These are phyloP conservation scores for Fomitopsis schrenkii DNA, from an alignment of 1,284 basidiomycete genomes.

Conservation along the genomic window DNA sequence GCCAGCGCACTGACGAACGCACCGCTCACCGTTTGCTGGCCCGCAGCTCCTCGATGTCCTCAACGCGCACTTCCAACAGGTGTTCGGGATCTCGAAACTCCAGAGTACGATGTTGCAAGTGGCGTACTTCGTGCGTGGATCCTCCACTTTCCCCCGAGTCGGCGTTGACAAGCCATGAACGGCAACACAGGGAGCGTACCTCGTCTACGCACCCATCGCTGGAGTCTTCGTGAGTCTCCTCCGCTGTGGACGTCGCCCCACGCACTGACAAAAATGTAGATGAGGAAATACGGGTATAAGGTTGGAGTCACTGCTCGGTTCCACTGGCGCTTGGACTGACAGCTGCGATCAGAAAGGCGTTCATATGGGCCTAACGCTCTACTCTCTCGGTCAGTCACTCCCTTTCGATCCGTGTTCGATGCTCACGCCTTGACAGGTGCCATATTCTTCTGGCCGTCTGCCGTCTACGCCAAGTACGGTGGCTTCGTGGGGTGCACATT, in stretches of 20 bases:
- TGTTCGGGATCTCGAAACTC: constrained; percentile 69
- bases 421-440: constrained; percentile 37
- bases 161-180: background rate
- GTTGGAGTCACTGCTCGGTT: constrained; percentile 21
- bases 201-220: constrained; percentile 58
- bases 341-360: constrained; percentile 44
- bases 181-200: constrained; percentile 55
- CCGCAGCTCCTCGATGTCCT: constrained; percentile 78
- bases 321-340: constrained; percentile 6
- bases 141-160: background rate
- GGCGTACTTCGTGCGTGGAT: constrained; percentile 65
- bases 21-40: constrained; percentile 7
- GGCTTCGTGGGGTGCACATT: constrained; percentile 75
- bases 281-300: constrained; percentile 59
- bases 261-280: constrained; percentile 29
- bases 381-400: constrained; percentile 50
- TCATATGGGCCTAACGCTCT: constrained; percentile 67
- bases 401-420: constrained; percentile 1
- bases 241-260: background rate
- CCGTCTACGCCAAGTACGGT: constrained; percentile 61
- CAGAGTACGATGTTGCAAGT: constrained; percentile 84
- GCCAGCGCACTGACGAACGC: background rate
- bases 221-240: constrained; percentile 44
- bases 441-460: constrained; percentile 80
- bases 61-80: constrained; percentile 76